These are phyloP conservation scores for Diaporthe eres DNA, from an alignment of 2,329 filamentous ascomycete genomes.

Conservation along the genomic window DNA sequence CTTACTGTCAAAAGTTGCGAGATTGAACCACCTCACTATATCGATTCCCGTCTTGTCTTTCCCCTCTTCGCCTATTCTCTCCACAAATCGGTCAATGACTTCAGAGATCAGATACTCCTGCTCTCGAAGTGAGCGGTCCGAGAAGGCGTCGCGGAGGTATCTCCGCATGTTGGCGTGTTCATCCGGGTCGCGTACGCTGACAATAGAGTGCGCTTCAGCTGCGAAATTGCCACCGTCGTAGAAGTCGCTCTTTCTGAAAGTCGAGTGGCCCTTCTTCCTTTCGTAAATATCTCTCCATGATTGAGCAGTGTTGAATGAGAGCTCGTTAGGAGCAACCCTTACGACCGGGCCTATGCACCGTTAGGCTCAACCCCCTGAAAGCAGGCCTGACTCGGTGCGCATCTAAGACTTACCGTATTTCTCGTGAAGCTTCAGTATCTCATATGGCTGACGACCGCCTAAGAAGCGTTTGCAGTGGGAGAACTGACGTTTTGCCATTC, in stretches of 20 bases:
- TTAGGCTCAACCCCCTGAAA: not conserved
- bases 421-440: conserved; percentile 23
- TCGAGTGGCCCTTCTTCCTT: conserved; percentile 35
- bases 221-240: conserved; percentile 47
- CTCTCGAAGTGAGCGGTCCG: conserved; percentile 22
- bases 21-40: conserved; percentile 53
- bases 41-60: conserved; percentile 44
- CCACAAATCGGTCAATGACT: conserved; percentile 21
- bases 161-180: conserved; percentile 47
- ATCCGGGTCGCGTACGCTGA: conserved; percentile 47
- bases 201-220: conserved; percentile 44
- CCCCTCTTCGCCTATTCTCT: conserved; percentile 35
- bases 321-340: conserved; percentile 28
- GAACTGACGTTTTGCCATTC: not conserved
- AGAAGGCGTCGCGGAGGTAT: conserved; percentile 45
- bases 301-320: conserved; percentile 35
- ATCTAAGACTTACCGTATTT: conserved; percentile 9
- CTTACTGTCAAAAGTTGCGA: conserved; percentile 51
- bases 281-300: conserved; percentile 43
- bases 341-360: conserved; percentile 16
- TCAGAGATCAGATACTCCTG: conserved; percentile 30
- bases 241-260: conserved; percentile 47
- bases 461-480: conserved; percentile 30
- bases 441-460: conserved; percentile 31
- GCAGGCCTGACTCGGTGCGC: not conserved